These are phyloP conservation scores for Dentipellis fragilis DNA, from an alignment of 768 basidiomycete species.

Conservation along the genomic window DNA sequence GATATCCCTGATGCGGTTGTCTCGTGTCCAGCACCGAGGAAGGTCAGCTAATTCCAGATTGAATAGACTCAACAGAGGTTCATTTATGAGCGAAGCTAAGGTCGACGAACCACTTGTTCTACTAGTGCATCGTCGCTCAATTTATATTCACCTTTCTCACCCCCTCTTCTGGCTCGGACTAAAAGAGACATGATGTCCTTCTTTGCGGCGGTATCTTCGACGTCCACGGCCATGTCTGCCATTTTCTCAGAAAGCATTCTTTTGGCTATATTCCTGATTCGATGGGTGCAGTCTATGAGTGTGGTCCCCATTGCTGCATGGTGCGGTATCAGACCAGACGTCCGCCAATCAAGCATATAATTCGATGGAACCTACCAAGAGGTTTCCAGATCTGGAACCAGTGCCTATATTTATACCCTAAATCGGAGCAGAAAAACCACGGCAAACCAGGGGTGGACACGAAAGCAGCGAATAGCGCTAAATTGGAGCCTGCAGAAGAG, in stretches of 20 bases:
- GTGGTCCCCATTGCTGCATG: constrained; percentile 22
- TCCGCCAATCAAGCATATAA: too few relatives aligned
- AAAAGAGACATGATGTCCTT: constrained; percentile 14
- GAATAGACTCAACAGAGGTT: neutral
- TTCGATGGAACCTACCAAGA: neutral
- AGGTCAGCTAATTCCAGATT: constrained; percentile 11
- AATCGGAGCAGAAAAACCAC: neutral
- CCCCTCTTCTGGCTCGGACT: constrained; percentile 9
- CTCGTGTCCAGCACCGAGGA: constrained; percentile 16
- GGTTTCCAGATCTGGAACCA: neutral
- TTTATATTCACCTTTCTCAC: constrained; percentile 5
- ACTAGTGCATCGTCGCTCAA: constrained; percentile 11
- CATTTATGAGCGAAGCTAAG: neutral
- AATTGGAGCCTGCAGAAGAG: neutral
- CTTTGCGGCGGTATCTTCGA: constrained; percentile 12
- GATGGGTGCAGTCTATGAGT: constrained; percentile 35
- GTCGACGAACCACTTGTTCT: constrained; percentile 11
- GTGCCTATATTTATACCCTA: neutral
- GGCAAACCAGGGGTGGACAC: neutral
- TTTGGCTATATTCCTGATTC: constrained; percentile 33
- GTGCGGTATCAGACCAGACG: neutral
- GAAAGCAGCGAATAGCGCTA: neutral
- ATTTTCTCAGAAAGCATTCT: constrained; percentile 43
- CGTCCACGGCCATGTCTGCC: constrained; percentile 21
- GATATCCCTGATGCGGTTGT: constrained; percentile 15